phyloP scores from a whole-genome alignment of 331 rosid species.

The Pyracantha coccinea region DNA sequence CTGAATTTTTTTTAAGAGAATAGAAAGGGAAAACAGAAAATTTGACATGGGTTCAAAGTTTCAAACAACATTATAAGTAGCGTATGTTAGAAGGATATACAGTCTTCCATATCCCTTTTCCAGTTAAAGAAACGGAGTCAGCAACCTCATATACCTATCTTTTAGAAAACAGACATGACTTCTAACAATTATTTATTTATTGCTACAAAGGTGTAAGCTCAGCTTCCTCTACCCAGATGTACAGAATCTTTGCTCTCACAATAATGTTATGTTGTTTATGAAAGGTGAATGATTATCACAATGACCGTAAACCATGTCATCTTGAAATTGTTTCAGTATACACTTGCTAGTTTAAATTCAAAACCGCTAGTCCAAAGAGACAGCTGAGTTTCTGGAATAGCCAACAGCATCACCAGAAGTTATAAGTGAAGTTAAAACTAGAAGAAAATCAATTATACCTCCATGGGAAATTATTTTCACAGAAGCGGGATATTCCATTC shows the following conservation, averaged over 20 bases:
- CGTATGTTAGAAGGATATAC: neutral
- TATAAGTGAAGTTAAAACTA: neutral
- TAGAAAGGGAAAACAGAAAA: neutral
- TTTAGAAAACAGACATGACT: neutral
- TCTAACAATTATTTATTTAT: neutral
- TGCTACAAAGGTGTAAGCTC: neutral
- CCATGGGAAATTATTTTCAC: constrained; percentile 73
- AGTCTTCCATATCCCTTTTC: neutral
- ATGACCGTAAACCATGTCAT: neutral
- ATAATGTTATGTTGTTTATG: too few species aligned
- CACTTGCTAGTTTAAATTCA: neutral
- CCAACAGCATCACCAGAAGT: neutral
- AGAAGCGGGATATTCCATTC: constrained; percentile 94
- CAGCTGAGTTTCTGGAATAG: neutral
- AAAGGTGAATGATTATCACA: neutral
- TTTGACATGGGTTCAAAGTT: neutral
- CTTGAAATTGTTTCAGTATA: neutral
- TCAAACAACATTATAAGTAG: neutral
- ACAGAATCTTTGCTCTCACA: neutral
- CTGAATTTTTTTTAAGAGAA: neutral
- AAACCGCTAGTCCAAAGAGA: neutral
- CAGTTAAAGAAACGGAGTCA: neutral
- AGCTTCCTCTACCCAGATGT: neutral
- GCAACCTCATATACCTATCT: neutral
- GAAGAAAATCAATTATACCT: constrained; percentile 42